phyloP scores from a whole-genome alignment of 2,329 filamentous ascomycete species.

The Pestalotiopsis sp. region DNA sequence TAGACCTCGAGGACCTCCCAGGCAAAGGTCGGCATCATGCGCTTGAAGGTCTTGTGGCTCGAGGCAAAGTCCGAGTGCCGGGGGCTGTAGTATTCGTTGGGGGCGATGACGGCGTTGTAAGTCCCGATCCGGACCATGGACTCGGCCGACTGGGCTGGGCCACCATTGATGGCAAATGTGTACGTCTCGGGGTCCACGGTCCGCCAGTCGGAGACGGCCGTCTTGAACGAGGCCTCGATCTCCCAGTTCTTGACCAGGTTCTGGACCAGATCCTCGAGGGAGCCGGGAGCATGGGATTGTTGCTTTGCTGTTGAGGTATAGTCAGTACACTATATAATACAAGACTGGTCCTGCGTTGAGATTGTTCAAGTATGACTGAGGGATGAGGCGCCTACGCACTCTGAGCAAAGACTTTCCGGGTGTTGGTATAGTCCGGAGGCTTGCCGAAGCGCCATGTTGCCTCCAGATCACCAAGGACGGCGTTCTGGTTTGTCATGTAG shows the following conservation, averaged over 20 bases:
- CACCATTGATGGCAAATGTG: slow-evolving; percentile 66
- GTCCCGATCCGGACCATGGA: slow-evolving; percentile 70
- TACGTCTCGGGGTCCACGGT: slow-evolving; percentile 64
- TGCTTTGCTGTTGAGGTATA: slow-evolving; percentile 50
- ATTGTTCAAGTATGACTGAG: neutral
- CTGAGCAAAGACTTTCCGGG: slow-evolving; percentile 59
- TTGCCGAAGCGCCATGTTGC: slow-evolving; percentile 63
- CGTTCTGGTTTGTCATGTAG: slow-evolving; percentile 25
- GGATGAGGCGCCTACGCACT: slow-evolving; percentile 44
- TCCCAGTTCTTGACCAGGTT: slow-evolving; percentile 77
- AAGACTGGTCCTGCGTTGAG: neutral
- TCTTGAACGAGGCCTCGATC: slow-evolving; percentile 71
- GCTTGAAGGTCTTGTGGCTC: slow-evolving; percentile 73
- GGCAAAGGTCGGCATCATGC: slow-evolving; percentile 74
- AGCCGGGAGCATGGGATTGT: slow-evolving; percentile 55
- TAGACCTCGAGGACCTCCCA: slow-evolving; percentile 74
- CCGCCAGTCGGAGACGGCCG: slow-evolving; percentile 62
- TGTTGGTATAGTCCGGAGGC: slow-evolving; percentile 67
- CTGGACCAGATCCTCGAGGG: slow-evolving; percentile 63
- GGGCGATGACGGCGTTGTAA: slow-evolving; percentile 68
- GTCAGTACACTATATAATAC: neutral
- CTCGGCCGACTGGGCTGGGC: slow-evolving; percentile 56
- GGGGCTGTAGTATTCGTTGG: slow-evolving; percentile 67
- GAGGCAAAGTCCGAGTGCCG: slow-evolving; percentile 62
- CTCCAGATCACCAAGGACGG: slow-evolving; percentile 41